Conservation (phyloP, 768 basidiomycete genomes). For the Xerocomus spinulosus region DNA sequence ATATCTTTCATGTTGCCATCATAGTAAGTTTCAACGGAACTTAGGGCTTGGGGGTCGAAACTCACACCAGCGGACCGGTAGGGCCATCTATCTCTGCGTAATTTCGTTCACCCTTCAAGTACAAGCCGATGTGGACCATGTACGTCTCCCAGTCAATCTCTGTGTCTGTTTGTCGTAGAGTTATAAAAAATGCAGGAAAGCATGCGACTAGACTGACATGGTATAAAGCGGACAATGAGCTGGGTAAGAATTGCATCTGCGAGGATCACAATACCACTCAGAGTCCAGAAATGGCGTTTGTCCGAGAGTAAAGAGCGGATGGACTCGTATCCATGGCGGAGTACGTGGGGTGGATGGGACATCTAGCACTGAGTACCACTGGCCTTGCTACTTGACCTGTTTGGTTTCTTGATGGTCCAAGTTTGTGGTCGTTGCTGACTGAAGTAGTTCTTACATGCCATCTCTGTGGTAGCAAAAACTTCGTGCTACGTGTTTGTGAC, state of each 20-base stretch:
- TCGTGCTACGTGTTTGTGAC: too few species aligned
- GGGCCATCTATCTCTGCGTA: conserved; percentile 83
- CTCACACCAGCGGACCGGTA: conserved; percentile 89
- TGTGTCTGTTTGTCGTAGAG: conserved; percentile 59
- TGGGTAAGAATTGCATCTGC: conserved; percentile 77
- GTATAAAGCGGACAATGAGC: conserved; percentile 73
- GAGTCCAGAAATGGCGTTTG: conserved; percentile 58
- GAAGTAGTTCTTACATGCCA: too few species aligned
- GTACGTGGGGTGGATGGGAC: conserved; percentile 3
- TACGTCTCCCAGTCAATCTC: conserved; percentile 99
- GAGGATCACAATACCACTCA: conserved; percentile 60
- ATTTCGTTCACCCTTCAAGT: conserved; percentile 75
- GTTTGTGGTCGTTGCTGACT: too few species aligned
- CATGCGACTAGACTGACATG: conserved; percentile 55
- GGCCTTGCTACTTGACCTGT: too few species aligned
- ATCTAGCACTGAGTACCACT: too few species aligned
- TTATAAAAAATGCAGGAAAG: conserved; percentile 12
- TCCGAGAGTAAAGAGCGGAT: conserved; percentile 39
- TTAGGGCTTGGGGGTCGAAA: neutral
- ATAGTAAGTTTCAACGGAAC: neutral
- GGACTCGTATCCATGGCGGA: conserved; percentile 4
- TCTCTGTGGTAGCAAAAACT: too few species aligned
- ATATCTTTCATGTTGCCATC: conserved; percentile 53
- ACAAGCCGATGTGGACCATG: conserved; percentile 79
- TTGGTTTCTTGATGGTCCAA: too few species aligned